phyloP scores from a whole-genome alignment of 208 protist genomes.

The Naegleria fowleri region DNA sequence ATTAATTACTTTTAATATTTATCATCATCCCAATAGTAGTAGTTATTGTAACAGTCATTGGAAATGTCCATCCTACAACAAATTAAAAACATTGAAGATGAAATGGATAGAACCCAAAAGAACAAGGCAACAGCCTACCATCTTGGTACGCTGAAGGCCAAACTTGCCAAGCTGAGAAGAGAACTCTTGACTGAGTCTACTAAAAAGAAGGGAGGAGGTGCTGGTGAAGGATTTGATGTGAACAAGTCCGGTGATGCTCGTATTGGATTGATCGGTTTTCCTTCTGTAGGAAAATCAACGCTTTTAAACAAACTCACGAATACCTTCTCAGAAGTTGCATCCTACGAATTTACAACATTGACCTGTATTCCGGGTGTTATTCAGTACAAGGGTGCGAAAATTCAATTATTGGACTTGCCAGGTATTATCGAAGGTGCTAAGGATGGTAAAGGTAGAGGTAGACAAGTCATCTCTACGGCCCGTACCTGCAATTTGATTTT shows the following conservation, averaged over 20 bases:
- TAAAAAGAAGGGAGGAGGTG: slow-evolving; percentile 55
- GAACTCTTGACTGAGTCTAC: slow-evolving; percentile 83
- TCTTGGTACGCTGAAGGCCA: slow-evolving; percentile 95
- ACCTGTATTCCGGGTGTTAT: slow-evolving; percentile 94
- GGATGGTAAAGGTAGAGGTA: slow-evolving; percentile 96
- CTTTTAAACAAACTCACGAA: slow-evolving; percentile 93
- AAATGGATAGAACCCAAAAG: slow-evolving; percentile 94
- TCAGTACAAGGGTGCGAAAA: slow-evolving; percentile 84
- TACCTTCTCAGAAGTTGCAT: slow-evolving; percentile 90
- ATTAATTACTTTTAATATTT: too few relatives aligned
- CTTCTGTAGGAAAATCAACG: slow-evolving; percentile 95
- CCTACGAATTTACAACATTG: slow-evolving; percentile 98
- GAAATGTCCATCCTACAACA: slow-evolving; percentile 53
- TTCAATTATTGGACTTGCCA: slow-evolving; percentile 90
- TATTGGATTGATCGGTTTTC: slow-evolving; percentile 88
- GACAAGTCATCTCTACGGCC: slow-evolving; percentile 92
- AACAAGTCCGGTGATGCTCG: slow-evolving; percentile 78
- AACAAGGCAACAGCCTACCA: slow-evolving; percentile 95
- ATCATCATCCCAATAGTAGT: background rate
- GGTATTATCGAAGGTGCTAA: slow-evolving; percentile 99
- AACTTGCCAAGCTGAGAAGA: slow-evolving; percentile 91
- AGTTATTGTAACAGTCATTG: slow-evolving; percentile 15
- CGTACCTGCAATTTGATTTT: slow-evolving; percentile 95
- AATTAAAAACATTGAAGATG: slow-evolving; percentile 92
- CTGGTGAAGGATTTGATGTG: slow-evolving; percentile 94